Percentiles rank a stretch among this genome's conserved stretches.
Evolutionary conservation across 768 basidiomycete species (phyloP).

Genomic region (Lactarius akahatsu): DNA sequence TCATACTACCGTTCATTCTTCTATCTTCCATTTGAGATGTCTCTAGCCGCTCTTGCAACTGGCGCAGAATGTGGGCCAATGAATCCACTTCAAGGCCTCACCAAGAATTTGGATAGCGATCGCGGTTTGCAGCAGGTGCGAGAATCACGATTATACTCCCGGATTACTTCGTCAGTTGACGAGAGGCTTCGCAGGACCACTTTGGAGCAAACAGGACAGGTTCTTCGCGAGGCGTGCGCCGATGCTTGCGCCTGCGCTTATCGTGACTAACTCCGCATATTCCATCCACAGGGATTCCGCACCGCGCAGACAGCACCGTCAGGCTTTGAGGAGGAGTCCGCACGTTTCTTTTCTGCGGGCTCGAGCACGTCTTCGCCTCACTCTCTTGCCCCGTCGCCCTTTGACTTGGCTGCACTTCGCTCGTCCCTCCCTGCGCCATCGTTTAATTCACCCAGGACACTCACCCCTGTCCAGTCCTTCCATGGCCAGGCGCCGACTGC

Average conservation of each 20-base stretch:
- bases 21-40: constrained; percentile 47
- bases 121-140: constrained; percentile 75
- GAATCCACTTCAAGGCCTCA: constrained; percentile 76
- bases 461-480: constrained; percentile 30
- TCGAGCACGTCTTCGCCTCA: constrained; percentile 37
- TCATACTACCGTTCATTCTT: not conserved
- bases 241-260: not conserved
- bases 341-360: constrained; percentile 59
- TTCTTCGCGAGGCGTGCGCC: constrained; percentile 59
- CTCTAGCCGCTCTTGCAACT: constrained; percentile 74
- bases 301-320: constrained; percentile 34
- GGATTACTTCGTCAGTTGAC: constrained; percentile 4
- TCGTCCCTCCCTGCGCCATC: constrained; percentile 44
- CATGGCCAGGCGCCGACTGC: constrained; percentile 32
- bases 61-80: constrained; percentile 83
- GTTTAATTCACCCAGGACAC: not conserved
- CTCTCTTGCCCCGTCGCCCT: constrained; percentile 43
- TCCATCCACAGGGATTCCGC: constrained; percentile 19
- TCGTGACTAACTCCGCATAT: not conserved
- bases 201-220: constrained; percentile 61
- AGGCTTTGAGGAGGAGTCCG: constrained; percentile 61
- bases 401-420: constrained; percentile 60
- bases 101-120: constrained; percentile 78
- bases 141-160: constrained; percentile 11
- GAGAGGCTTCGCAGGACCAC: constrained; percentile 54